Evolutionary conservation across 768 basidiomycete genomes (phyloP).

Genomic region (Kwoniella europaea): DNA sequence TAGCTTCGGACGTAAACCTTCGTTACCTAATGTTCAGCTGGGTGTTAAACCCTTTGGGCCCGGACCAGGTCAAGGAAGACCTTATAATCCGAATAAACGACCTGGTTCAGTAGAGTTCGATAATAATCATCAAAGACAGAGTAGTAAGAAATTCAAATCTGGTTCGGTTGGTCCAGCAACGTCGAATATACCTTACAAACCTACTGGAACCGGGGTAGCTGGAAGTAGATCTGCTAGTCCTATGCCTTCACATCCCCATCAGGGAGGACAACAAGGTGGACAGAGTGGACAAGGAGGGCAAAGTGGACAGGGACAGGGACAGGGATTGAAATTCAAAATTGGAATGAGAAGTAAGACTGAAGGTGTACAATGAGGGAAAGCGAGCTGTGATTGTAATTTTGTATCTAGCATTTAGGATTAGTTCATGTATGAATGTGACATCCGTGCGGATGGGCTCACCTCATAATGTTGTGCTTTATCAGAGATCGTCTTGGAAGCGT

Average conservation of each 20-base stretch:
- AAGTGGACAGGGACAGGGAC: background rate
- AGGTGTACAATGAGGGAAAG: conserved; percentile 1
- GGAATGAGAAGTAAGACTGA: conserved; percentile 28
- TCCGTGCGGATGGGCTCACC: no score
- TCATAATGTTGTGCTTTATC: no score
- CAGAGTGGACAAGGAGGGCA: background rate
- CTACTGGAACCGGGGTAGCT: background rate
- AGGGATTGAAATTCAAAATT: conserved; percentile 13
- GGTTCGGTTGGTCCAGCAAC: conserved; percentile 12
- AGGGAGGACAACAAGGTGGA: background rate
- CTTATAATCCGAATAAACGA: conserved; percentile 19
- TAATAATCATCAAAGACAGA: conserved; percentile 1
- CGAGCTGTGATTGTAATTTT: no score
- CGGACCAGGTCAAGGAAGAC: background rate
- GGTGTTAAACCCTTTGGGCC: background rate
- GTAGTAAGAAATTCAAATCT: conserved; percentile 11
- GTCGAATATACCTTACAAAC: background rate
- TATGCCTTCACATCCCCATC: conserved; percentile 9
- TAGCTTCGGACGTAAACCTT: background rate
- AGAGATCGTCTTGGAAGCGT: no score
- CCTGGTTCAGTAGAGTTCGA: conserved; percentile 16
- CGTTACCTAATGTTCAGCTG: background rate
- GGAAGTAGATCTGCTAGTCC: conserved; percentile 27
- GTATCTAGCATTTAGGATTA: no score
- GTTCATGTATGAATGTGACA: no score